Evolutionary conservation across 1,139 yeast species (phyloP).

Genomic region (Geotrichum reessii): DNA sequence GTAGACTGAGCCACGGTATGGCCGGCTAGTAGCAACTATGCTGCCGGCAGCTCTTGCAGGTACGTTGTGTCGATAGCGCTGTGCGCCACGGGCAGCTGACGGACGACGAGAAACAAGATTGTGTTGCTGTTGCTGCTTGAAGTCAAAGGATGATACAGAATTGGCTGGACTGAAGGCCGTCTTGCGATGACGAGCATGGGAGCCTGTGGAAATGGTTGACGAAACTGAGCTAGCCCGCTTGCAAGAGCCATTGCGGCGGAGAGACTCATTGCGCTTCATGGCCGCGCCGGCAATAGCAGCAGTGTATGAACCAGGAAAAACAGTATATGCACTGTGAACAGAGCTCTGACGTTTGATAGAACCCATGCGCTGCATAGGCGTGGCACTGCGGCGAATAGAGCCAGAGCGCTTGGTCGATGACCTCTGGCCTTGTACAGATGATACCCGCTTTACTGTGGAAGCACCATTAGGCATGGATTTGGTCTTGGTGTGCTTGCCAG

Average conservation of each 20-base stretch:
- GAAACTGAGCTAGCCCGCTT: conserved; percentile 1
- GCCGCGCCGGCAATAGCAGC: background rate
- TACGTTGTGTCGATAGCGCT: background rate
- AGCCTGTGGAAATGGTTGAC: background rate
- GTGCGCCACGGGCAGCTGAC: background rate
- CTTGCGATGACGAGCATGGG: background rate
- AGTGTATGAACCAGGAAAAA: background rate
- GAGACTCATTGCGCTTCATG: conserved; percentile 1
- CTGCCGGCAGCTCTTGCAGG: conserved; percentile 3
- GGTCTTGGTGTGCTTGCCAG: background rate
- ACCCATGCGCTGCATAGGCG: background rate
- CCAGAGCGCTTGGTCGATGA: background rate
- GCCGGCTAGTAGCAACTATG: conserved; percentile 10
- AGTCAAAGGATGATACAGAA: conserved; percentile 5
- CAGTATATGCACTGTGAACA: background rate
- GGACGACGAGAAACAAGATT: background rate
- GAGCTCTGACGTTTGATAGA: no score
- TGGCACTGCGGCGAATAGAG: background rate
- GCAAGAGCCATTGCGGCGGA: background rate
- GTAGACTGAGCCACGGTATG: conserved; percentile 16
- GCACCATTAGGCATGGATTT: background rate
- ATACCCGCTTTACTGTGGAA: background rate
- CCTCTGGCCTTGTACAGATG: background rate
- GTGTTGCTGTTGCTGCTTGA: conserved; percentile 2
- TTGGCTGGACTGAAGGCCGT: conserved; percentile 3